Conservation (phyloP, 164 flowering plant species). For the Magnolia sinica region DNA sequence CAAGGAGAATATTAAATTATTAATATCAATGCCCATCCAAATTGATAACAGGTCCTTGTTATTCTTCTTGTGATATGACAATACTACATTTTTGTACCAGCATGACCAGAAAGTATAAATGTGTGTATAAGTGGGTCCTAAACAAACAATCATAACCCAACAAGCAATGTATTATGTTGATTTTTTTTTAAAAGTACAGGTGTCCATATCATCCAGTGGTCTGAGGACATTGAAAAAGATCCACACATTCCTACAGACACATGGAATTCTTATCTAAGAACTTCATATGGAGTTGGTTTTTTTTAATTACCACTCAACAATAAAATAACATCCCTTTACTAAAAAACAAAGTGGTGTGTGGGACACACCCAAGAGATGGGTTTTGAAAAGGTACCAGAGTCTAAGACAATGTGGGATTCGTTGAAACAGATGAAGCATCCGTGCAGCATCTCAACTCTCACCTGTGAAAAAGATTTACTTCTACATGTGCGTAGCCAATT, state of each 20-base stretch:
- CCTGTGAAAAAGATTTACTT: slow-evolving; percentile 25
- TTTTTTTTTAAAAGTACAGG: background rate
- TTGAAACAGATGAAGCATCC: slow-evolving; percentile 26
- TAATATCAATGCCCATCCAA: background rate
- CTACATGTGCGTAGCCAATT: slow-evolving; percentile 23
- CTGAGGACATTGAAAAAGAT: background rate
- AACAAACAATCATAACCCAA: background rate
- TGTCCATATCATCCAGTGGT: slow-evolving; percentile 15
- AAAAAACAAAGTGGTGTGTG: slow-evolving; percentile 19
- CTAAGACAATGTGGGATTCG: slow-evolving; percentile 14
- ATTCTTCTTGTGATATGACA: background rate
- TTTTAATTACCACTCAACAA: slow-evolving; percentile 18
- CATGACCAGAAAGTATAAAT: background rate
- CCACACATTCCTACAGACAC: slow-evolving; percentile 29
- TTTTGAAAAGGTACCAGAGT: background rate
- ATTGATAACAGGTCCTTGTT: background rate
- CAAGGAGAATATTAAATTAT: background rate
- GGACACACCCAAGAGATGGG: slow-evolving; percentile 13
- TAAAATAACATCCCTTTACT: slow-evolving; percentile 23
- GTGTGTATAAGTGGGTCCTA: background rate
- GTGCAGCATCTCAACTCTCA: slow-evolving; percentile 27
- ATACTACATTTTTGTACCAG: background rate
- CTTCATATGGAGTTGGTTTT: slow-evolving; percentile 9
- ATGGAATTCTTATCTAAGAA: slow-evolving; percentile 43
- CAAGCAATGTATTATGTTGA: too few relatives aligned